phyloP scores from a whole-genome alignment of 2,329 filamentous ascomycete genomes.

The Calonectria ilicicola region DNA sequence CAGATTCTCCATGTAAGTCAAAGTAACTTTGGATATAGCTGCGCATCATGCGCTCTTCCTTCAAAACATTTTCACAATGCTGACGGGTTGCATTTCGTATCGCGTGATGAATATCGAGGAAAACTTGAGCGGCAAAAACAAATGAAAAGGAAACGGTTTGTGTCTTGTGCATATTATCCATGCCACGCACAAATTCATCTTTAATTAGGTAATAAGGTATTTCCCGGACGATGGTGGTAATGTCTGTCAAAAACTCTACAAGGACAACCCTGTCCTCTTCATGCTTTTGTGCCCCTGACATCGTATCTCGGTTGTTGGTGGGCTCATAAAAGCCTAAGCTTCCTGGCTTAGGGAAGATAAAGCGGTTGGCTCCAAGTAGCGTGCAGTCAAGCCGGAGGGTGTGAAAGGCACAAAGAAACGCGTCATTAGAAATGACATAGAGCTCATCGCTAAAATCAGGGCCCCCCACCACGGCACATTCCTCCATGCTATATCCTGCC shows the following conservation, averaged over 20 bases:
- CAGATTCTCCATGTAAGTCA: not conserved
- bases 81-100: constrained; percentile 35
- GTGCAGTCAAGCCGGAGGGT: not conserved
- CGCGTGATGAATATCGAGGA: constrained; percentile 54
- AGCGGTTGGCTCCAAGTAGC: not conserved
- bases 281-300: constrained; percentile 46
- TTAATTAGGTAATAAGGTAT: constrained; percentile 44
- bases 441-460: constrained; percentile 31
- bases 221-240: constrained; percentile 35
- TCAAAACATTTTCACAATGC: constrained; percentile 23
- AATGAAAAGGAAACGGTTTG: constrained; percentile 49
- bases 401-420: constrained; percentile 33
- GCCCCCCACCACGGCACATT: not conserved
- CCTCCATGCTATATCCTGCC: not conserved
- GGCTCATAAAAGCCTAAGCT: constrained; percentile 43
- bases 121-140: constrained; percentile 54
- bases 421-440: constrained; percentile 42
- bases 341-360: constrained; percentile 42
- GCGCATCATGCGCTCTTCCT: not conserved
- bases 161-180: constrained; percentile 47
- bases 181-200: constrained; percentile 48
- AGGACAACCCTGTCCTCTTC: constrained; percentile 51
- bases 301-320: constrained; percentile 33
- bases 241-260: constrained; percentile 48
- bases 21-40: not conserved